These are phyloP conservation scores for Adansonia gregorii DNA, from an alignment of 441 rosid species.

Conservation along the genomic window DNA sequence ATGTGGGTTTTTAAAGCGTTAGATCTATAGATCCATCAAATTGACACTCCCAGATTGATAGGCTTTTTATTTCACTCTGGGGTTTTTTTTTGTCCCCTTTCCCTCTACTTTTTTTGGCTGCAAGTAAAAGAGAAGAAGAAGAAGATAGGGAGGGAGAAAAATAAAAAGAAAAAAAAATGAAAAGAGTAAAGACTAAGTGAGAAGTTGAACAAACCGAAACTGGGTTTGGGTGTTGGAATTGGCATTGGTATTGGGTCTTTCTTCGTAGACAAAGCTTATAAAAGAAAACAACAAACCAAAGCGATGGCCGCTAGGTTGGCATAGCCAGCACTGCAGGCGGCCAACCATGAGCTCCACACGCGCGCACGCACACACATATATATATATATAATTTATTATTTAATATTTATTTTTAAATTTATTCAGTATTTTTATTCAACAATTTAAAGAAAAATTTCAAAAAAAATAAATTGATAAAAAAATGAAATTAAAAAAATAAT, in stretches of 20 bases:
- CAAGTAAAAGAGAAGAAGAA: neutral
- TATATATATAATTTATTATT: too few species aligned
- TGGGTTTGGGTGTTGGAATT: neutral
- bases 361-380: too few species aligned
- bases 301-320: slow-evolving; percentile 31
- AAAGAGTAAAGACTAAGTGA: slow-evolving; percentile 26
- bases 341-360: slow-evolving; percentile 52
- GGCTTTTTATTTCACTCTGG: slow-evolving; percentile 19
- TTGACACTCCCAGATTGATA: slow-evolving; percentile 22
- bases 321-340: slow-evolving; percentile 48
- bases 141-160: neutral
- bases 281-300: slow-evolving; percentile 34
- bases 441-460: too few species aligned
- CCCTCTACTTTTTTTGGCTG: neutral
- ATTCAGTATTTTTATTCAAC: too few species aligned
- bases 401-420: too few species aligned
- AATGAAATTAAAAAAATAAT: too few species aligned
- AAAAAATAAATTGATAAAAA: too few species aligned
- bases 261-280: slow-evolving; percentile 35
- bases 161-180: too few species aligned
- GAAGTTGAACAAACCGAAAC: slow-evolving; percentile 32
- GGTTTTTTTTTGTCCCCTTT: neutral
- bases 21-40: slow-evolving; percentile 61
- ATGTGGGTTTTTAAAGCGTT: slow-evolving; percentile 38
- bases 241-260: neutral